Percentiles rank a stretch among this genome's conserved stretches.
These are phyloP conservation scores for Coemansia sp. DNA, from an alignment of 192 early-diverging fungal species.

Conservation along the genomic window DNA sequence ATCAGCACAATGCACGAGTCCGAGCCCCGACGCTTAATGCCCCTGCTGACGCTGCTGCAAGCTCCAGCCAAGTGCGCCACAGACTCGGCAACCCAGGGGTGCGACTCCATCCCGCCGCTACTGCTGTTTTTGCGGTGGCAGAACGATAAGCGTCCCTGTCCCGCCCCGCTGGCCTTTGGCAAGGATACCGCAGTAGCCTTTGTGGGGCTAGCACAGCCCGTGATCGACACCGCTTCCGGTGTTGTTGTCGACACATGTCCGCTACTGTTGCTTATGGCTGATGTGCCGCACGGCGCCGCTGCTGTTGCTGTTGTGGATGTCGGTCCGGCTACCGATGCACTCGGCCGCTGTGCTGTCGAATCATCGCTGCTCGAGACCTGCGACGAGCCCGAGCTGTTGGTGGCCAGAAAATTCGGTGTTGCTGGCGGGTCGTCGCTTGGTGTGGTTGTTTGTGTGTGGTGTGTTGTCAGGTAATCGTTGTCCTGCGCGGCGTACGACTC, in stretches of 20 bases:
- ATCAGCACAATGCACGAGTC: slow-evolving; percentile 42
- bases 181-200: neutral
- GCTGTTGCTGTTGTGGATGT: slow-evolving; percentile 11
- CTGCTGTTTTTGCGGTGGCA: slow-evolving; percentile 4
- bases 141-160: neutral
- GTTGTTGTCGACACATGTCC: slow-evolving; percentile 9
- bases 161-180: neutral
- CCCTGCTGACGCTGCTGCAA: slow-evolving; percentile 5
- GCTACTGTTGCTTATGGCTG: slow-evolving; percentile 2
- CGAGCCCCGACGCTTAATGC: slow-evolving; percentile 49
- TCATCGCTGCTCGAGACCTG: neutral
- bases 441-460: slow-evolving; percentile 25
- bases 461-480: slow-evolving; percentile 48
- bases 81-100: neutral
- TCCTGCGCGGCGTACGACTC: slow-evolving; percentile 49
- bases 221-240: slow-evolving; percentile 4
- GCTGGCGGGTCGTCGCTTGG: slow-evolving; percentile 16
- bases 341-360: neutral
- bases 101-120: neutral
- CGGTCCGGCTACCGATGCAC: neutral
- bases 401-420: slow-evolving; percentile 5
- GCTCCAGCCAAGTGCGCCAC: slow-evolving; percentile 5
- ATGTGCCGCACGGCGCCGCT: slow-evolving; percentile 1
- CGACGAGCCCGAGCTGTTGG: neutral
- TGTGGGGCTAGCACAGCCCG: neutral